Evolutionary conservation across 2,329 filamentous ascomycete species (phyloP).

Genomic region (Aspergillus jensenii): DNA sequence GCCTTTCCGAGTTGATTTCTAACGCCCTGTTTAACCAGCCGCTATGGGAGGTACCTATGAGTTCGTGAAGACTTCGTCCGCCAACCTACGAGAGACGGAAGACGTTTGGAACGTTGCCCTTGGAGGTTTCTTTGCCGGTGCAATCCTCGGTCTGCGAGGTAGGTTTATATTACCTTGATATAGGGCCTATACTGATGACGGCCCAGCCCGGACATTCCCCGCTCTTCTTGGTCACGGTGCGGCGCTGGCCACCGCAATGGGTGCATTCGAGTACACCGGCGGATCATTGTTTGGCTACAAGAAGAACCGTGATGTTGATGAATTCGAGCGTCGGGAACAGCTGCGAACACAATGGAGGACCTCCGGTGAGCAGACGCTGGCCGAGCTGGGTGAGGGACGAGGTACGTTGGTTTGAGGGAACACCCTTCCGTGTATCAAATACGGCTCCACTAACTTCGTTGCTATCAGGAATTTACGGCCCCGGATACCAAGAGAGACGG

Average conservation of each 20-base stretch:
- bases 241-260: conserved; percentile 58
- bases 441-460: conserved; percentile 13
- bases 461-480: conserved; percentile 69
- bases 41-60: conserved; percentile 72
- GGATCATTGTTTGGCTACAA: conserved; percentile 58
- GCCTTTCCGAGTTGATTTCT: neutral
- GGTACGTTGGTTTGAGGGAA: conserved; percentile 55
- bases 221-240: conserved; percentile 68
- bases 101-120: conserved; percentile 73
- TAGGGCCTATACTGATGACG: conserved; percentile 15
- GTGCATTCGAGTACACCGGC: conserved; percentile 68
- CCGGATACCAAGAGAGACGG: conserved; percentile 82
- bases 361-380: conserved; percentile 76
- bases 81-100: conserved; percentile 83
- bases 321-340: conserved; percentile 74
- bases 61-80: conserved; percentile 73
- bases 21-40: conserved; percentile 48
- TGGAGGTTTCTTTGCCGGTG: conserved; percentile 74
- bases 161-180: conserved; percentile 27
- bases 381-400: conserved; percentile 81
- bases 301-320: conserved; percentile 61
- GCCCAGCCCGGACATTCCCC: conserved; percentile 63
- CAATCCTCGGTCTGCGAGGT: conserved; percentile 72
- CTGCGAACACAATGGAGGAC: conserved; percentile 72
- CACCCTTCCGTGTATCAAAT: neutral